Percentiles rank a stretch among this genome's conserved stretches.
Conservation (phyloP, 2,329 filamentous ascomycete genomes). For the Stagonosporopsis cucurbitacearum region DNA sequence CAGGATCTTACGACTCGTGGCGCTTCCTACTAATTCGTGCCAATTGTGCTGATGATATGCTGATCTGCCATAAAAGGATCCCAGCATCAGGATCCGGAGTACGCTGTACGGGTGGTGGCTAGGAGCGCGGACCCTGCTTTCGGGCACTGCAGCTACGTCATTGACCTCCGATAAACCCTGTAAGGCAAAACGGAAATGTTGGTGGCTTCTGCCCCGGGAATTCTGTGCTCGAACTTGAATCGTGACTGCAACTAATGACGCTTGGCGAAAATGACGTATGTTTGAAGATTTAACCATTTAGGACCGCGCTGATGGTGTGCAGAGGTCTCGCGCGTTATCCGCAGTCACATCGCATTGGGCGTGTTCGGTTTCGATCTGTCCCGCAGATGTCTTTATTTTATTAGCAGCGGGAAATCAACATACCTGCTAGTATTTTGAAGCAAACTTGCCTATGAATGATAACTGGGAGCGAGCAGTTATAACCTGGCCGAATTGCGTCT, state of each 20-base stretch:
- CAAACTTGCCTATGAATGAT: neutral
- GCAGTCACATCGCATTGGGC: too few species aligned
- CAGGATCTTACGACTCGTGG: constrained; percentile 18
- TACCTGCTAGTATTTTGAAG: too few species aligned
- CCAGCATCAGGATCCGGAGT: constrained; percentile 20
- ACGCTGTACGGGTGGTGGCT: neutral
- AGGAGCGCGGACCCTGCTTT: constrained; percentile 6
- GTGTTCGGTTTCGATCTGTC: too few species aligned
- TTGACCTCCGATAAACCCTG: constrained; percentile 20
- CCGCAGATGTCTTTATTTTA: too few species aligned
- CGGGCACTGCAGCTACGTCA: constrained; percentile 26
- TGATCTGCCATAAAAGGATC: constrained; percentile 9
- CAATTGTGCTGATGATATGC: constrained; percentile 18
- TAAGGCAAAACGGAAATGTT: constrained; percentile 12
- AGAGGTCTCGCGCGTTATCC: too few species aligned
- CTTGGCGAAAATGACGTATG: too few species aligned
- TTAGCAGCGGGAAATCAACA: too few species aligned
- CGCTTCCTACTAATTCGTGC: constrained; percentile 25
- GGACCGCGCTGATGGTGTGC: too few species aligned
- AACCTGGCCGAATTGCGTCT: too few species aligned
- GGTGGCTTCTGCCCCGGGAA: neutral
- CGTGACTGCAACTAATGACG: neutral
- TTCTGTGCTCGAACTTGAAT: neutral
- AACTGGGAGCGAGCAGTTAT: neutral
- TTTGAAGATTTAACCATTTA: too few species aligned